phyloP scores from a whole-genome alignment of 1,284 basidiomycete species.

The Moniliophthora roreri region DNA sequence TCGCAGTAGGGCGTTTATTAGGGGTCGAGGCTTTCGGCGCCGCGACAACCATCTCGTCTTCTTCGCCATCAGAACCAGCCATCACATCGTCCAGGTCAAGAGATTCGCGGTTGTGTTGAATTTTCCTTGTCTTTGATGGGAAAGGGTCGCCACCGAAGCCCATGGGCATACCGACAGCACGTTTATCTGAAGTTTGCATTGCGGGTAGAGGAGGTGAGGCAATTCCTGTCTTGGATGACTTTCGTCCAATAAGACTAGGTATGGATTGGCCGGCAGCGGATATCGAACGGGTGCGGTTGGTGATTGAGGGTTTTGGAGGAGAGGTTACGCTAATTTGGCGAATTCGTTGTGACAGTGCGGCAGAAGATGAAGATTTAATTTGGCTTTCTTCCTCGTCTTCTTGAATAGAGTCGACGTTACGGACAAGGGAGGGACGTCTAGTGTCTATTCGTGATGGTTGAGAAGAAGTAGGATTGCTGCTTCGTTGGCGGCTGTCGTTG shows the following conservation, averaged over 20 bases:
- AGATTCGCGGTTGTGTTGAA: constrained; percentile 61
- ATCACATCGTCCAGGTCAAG: constrained; percentile 74
- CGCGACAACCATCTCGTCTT: constrained; percentile 22
- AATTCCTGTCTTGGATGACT: constrained; percentile 24
- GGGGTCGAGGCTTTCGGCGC: constrained; percentile 29
- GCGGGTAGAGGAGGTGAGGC: constrained; percentile 23
- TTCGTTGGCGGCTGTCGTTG: constrained; percentile 26
- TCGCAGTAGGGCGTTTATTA: constrained; percentile 22
- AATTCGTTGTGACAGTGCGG: constrained; percentile 22
- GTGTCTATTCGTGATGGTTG: constrained; percentile 35
- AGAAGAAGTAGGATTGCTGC: constrained; percentile 33
- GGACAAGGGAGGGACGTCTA: constrained; percentile 39
- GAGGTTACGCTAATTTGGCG: constrained; percentile 35
- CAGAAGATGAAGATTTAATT: constrained; percentile 26
- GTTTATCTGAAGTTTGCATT: constrained; percentile 13
- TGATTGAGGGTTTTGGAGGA: constrained; percentile 22
- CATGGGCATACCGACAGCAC: constrained; percentile 20
- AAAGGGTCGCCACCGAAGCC: constrained; percentile 30
- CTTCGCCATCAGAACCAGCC: constrained; percentile 64
- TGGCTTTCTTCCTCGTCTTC: constrained; percentile 48
- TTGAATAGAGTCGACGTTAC: constrained; percentile 61
- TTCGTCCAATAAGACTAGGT: constrained; percentile 16
- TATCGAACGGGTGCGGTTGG: constrained; percentile 36
- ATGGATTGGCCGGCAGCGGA: constrained; percentile 29
- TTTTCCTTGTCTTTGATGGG: constrained; percentile 47